phyloP scores from a whole-genome alignment of 169 alveolate species.

The Eimeria praecox region DNA sequence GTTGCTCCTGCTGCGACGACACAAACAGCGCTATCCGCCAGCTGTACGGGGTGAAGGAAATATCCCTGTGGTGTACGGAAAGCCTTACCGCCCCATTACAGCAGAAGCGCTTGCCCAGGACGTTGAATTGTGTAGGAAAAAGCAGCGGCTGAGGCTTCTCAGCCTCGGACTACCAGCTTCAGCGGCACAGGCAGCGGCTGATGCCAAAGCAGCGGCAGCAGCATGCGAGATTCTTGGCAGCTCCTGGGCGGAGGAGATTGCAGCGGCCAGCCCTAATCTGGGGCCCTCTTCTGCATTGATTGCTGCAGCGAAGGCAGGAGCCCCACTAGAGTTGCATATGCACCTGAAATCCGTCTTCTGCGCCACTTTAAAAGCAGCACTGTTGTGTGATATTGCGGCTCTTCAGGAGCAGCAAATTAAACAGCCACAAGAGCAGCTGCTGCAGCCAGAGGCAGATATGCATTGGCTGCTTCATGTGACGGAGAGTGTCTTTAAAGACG shows the following conservation, averaged over 20 bases:
- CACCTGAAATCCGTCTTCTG: constrained; percentile 50
- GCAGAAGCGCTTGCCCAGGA: constrained; percentile 29
- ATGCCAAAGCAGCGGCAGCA: constrained; percentile 52
- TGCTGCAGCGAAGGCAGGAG: constrained; percentile 21
- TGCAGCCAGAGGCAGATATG: constrained; percentile 37
- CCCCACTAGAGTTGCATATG: constrained; percentile 56
- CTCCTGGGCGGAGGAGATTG: constrained; percentile 67
- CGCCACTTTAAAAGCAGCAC: constrained; percentile 21
- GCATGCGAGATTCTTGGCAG: constrained; percentile 9
- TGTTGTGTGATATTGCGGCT: constrained; percentile 23
- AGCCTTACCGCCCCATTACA: background rate
- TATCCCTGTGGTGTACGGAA: constrained; percentile 37
- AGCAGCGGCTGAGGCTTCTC: constrained; percentile 19
- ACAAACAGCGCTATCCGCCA: constrained; percentile 28
- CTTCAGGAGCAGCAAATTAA: constrained; percentile 2
- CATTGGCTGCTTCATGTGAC: constrained; percentile 6
- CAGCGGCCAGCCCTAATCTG: constrained; percentile 18
- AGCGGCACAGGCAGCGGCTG: constrained; percentile 64
- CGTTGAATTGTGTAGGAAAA: constrained; percentile 14
- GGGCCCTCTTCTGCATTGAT: constrained; percentile 31
- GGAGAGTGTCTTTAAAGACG: constrained; percentile 3
- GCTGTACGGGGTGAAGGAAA: background rate
- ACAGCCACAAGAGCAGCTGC: constrained; percentile 19
- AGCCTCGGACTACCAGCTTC: background rate
- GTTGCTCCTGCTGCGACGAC: constrained; percentile 31